Percentiles rank a stretch among this genome's conserved stretches.
Conservation (phyloP, 2,329 filamentous ascomycete species). For the Alternaria conjuncta region DNA sequence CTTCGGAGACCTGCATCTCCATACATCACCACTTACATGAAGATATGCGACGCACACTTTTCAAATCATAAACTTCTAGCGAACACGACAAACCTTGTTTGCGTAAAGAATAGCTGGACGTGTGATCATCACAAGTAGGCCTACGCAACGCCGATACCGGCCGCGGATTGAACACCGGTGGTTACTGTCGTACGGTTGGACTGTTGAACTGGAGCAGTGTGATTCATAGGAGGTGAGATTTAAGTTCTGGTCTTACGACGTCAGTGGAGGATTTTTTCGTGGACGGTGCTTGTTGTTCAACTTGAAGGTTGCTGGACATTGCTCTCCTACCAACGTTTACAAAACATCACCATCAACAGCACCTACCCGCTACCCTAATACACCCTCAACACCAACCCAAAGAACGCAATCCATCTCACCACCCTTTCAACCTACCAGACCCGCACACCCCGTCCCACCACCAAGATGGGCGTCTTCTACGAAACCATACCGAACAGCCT, state of each 20-base stretch:
- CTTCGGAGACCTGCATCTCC: too few species aligned
- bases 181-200: background rate
- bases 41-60: too few species aligned
- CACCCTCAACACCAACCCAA: too few species aligned
- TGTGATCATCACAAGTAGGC: background rate
- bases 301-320: background rate
- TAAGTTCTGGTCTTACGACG: background rate
- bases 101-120: too few species aligned
- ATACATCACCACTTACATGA: background rate
- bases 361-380: background rate
- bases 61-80: too few species aligned
- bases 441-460: too few species aligned
- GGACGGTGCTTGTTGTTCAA: background rate
- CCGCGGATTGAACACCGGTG: conserved; percentile 12
- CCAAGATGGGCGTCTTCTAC: conserved; percentile 52
- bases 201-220: background rate
- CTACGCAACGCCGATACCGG: conserved; percentile 13
- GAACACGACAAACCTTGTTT: too few species aligned
- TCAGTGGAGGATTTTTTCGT: background rate
- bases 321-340: background rate
- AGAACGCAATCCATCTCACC: too few species aligned
- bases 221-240: conserved; percentile 5
- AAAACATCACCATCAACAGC: background rate
- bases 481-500: conserved; percentile 51
- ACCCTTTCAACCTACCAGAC: too few species aligned